Evolutionary conservation across 2,329 filamentous ascomycete species (phyloP).

Genomic region (Claviceps spartinae): DNA sequence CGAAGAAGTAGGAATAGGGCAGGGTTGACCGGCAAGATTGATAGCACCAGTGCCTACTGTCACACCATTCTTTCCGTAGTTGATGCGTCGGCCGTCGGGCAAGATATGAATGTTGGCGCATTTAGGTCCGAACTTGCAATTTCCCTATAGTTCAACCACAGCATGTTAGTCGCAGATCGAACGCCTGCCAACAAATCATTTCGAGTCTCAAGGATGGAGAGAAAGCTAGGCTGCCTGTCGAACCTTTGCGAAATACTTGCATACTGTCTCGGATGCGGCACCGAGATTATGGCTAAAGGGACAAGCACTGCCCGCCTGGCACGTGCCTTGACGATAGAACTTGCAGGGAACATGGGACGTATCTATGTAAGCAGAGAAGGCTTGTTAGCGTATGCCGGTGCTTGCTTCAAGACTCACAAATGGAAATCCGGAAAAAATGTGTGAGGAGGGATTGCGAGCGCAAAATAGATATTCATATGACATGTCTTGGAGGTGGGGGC

Average conservation of each 20-base stretch:
- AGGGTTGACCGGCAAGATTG: slow-evolving; percentile 54
- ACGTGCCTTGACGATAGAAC: slow-evolving; percentile 94
- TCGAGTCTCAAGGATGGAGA: no score
- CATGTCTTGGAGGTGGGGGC: slow-evolving; percentile 3
- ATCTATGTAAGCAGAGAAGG: slow-evolving; percentile 37
- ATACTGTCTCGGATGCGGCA: slow-evolving; percentile 71
- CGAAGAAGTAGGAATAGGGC: slow-evolving; percentile 27
- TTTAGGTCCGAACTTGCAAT: slow-evolving; percentile 97
- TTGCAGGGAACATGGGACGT: slow-evolving; percentile 98
- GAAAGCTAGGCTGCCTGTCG: slow-evolving; percentile 12
- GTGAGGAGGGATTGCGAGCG: no score
- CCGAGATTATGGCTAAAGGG: slow-evolving; percentile 93
- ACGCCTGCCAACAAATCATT: no score
- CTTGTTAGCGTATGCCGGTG: background rate
- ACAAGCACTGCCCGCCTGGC: slow-evolving; percentile 90
- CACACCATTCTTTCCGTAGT: slow-evolving; percentile 59
- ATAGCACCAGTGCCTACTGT: slow-evolving; percentile 45
- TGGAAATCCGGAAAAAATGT: no score
- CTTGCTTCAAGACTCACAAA: no score
- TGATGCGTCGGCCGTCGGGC: slow-evolving; percentile 83
- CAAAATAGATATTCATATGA: no score
- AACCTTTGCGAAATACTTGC: slow-evolving; percentile 99
- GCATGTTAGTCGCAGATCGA: background rate
- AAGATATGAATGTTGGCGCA: slow-evolving; percentile 94
- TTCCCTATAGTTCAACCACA: slow-evolving; percentile 46